phyloP scores from a whole-genome alignment of 495 filamentous ascomycete species.

The Tuber aestivum region DNA sequence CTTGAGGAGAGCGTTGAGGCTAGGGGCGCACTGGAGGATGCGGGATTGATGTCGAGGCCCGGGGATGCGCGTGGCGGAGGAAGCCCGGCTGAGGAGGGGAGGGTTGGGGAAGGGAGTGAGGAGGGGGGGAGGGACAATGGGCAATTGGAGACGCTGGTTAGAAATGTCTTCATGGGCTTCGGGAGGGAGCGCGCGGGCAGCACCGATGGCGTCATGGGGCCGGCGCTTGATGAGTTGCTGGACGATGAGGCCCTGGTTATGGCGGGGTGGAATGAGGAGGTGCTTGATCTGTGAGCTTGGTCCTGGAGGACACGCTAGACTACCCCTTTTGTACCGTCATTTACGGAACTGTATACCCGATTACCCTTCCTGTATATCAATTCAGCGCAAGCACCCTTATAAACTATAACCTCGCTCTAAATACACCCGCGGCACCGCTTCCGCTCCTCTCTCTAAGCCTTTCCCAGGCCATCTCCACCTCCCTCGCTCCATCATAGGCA shows the following conservation, averaged over 20 bases:
- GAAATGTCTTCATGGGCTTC: neutral
- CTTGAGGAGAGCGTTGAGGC: slow-evolving; percentile 20
- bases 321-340: neutral
- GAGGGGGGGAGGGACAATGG: slow-evolving; percentile 12
- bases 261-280: neutral
- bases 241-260: neutral
- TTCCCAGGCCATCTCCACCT: slow-evolving; percentile 49
- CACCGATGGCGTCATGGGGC: neutral
- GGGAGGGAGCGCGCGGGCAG: neutral
- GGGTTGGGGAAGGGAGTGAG: slow-evolving; percentile 17
- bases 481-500: slow-evolving; percentile 57
- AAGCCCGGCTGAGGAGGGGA: neutral
- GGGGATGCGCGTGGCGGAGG: slow-evolving; percentile 18
- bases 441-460: slow-evolving; percentile 42
- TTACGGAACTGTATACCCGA: neutral
- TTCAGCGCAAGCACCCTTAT: neutral
- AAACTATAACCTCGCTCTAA: slow-evolving; percentile 10
- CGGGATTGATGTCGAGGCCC: slow-evolving; percentile 7
- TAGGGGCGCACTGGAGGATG: slow-evolving; percentile 21
- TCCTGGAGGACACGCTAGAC: neutral
- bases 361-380: neutral
- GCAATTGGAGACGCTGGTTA: neutral
- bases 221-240: neutral
- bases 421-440: neutral
- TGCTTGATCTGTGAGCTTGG: neutral